Percentiles rank a stretch among this genome's conserved stretches.
Conservation (phyloP, 2,329 filamentous ascomycete species). For the Albophoma yamanashiensis region DNA sequence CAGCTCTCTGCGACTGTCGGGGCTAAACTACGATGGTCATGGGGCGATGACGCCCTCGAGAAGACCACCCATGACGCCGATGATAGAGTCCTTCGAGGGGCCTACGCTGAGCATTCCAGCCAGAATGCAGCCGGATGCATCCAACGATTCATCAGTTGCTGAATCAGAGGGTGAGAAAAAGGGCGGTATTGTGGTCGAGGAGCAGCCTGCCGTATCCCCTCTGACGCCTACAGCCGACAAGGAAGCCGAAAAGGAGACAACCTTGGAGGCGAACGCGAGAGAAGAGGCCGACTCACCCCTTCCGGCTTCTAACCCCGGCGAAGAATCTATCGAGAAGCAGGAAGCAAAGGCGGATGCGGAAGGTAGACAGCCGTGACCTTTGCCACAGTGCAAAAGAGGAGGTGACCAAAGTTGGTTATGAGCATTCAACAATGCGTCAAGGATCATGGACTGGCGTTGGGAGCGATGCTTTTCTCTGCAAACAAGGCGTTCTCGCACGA, state of each 20-base stretch:
- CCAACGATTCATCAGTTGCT: not conserved
- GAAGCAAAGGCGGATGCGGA: no score
- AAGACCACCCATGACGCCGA: constrained; percentile 19
- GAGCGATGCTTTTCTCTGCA: not conserved
- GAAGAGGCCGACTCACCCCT: not conserved
- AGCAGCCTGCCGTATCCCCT: not conserved
- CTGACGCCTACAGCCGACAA: not conserved
- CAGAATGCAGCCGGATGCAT: not conserved
- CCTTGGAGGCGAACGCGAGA: not conserved
- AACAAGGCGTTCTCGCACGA: not conserved
- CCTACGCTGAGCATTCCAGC: not conserved
- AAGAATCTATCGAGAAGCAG: not conserved
- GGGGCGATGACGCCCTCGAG: constrained; percentile 5
- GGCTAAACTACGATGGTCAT: constrained; percentile 10
- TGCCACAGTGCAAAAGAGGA: not conserved
- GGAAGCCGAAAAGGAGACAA: not conserved
- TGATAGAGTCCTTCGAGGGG: constrained; percentile 13
- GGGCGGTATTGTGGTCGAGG: not conserved
- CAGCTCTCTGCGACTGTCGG: constrained; percentile 19
- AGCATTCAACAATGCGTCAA: not conserved
- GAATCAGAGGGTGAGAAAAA: not conserved
- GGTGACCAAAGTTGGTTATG: not conserved
- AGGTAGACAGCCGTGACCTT: not conserved
- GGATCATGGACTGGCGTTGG: not conserved
- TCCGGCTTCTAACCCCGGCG: not conserved